Base-by-base conservation (phyloP, 805 yeast genomes). In the Candida ficus region DNA sequence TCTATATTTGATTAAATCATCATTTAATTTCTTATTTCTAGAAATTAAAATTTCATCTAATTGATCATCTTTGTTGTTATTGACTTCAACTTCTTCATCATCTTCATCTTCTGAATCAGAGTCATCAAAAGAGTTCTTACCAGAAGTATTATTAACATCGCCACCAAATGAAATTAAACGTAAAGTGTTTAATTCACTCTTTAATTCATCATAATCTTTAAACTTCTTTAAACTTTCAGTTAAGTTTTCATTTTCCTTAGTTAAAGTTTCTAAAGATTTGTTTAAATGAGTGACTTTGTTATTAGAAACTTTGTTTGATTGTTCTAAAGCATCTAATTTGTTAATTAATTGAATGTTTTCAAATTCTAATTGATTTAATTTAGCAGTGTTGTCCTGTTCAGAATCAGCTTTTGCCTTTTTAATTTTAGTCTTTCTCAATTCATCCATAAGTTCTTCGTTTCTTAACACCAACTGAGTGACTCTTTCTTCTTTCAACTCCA, bases 141-240 rank as follows among this genome's bases (percentile, higher is more conserved):
- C 26, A 13, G n/a, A n/a, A n/a, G 7, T 17, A 21, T 62, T 67
- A 4, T 58, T 67, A 13, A 63, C 66, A 25, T 64, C 64, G 47
- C 89, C 90, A 48, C 90, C 90, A 62, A 88, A 83, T 52, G 85
- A 87, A 29, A 88, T 80, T 47, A 81, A 80, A 56, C 83, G 78
- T 45, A 89, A 58, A 20, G 88, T 74, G 16, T 72, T 74, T 48
- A 90, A 66, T 53, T 90, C 96, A 37, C 76, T 74, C 57, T 87
- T 88, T 35, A 89, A 58, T 46, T 86, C 89, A 38, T 84, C 89
- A 60, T 90, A 89, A 56, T 89, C 96, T 3, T 71, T 63, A 38
- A 78, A 75, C 25, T 66, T 59, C 4, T 64, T 63, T 33, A 83
- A 55, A 41, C 75, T 73, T 20, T 64, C 62, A 52, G 74, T 75